Base-by-base conservation (phyloP, 2,329 filamentous ascomycete genomes). In the Huntiella bhutanensis region DNA sequence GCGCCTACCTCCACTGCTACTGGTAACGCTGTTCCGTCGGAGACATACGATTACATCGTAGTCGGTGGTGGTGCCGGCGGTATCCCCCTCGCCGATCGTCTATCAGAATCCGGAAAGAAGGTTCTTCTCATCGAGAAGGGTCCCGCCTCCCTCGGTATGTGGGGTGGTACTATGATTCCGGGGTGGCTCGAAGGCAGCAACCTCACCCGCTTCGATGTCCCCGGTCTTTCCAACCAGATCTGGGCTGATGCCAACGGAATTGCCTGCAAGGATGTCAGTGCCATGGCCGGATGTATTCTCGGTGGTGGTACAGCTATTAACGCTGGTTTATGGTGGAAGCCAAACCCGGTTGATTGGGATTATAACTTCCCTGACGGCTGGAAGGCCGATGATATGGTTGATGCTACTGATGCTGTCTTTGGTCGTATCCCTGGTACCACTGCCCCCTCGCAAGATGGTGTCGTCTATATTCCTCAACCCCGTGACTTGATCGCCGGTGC, bases 291-390 rank as follows among this genome's bases (percentile, higher is more conserved):
- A 11, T 83, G 80, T 51, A 66, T 83, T 38, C 67, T 83, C 2
- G 80, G 80, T 42, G 80, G 79, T 47, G 74, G 75, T 5, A 71
- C 74, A 11, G 71, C 75, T 22, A 66, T 82, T 55, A 83, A 82
- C 53, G 73, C 78, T 43, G 77, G 75, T 39, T 65, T 82, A 33
- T 82, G 75, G 71, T 80, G 75, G 68, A 75, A 52, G 62, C 71
- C 80, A 0, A 71, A 77, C 50, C 65, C 70, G 4, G 57, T 63
- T 5, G 81, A 85, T 56, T 85, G 80, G 65, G 76, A 85, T 56
- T 68, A 71, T 57, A 80, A 80, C 58, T 86, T 82, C 63, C 81
- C 81, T 1, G 52, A 62, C 1, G 80, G 80, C 28, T 86, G 81
- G 81, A 76, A 80, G 59, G 67, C 73, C 13, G 57, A 62, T 4